phyloP scores from a whole-genome alignment of 352 stramenopile species.

The Thraustochytrium sp. region DNA sequence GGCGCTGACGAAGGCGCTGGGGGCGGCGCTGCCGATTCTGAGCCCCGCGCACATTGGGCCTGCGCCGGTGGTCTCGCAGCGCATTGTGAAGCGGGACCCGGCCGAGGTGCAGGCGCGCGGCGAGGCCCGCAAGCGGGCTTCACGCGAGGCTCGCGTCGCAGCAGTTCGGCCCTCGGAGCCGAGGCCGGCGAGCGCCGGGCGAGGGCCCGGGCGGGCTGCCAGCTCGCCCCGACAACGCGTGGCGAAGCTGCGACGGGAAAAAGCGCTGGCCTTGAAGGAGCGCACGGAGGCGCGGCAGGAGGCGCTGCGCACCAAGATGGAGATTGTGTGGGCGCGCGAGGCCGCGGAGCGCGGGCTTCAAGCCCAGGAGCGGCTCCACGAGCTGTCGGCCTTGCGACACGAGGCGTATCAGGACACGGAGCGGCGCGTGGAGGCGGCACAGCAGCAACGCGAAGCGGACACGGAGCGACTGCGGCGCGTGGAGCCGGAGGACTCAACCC shows the following conservation, averaged over 20 bases:
- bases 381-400: background rate
- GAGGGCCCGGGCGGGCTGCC: background rate
- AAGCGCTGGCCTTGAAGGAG: background rate
- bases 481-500: background rate
- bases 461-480: background rate
- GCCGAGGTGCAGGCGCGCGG: background rate
- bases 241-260: background rate
- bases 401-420: background rate
- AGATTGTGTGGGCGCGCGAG: background rate
- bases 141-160: background rate
- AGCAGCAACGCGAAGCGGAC: background rate
- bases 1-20: background rate
- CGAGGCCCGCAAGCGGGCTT: background rate
- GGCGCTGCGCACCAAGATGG: background rate
- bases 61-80: background rate
- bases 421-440: background rate
- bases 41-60: conserved; percentile 5
- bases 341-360: background rate
- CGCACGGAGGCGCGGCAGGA: background rate
- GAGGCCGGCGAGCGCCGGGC: background rate
- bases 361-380: background rate
- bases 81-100: background rate
- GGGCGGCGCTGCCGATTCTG: background rate
- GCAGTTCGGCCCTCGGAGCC: background rate
- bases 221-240: background rate